Conservation (phyloP, 2,329 filamentous ascomycete species). For the Colletotrichum sp. region DNA sequence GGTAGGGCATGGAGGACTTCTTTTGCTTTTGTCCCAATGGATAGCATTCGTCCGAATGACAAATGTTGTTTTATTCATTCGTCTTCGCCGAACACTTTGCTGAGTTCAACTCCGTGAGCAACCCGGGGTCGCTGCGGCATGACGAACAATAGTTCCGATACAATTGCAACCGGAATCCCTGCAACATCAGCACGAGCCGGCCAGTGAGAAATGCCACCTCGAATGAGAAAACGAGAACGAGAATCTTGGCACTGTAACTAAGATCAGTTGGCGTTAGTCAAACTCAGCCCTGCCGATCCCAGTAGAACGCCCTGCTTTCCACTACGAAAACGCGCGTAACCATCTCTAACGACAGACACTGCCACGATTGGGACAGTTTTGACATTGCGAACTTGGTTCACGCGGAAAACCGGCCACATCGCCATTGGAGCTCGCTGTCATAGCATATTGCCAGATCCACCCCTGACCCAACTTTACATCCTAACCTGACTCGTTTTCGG, state of each 20-base stretch:
- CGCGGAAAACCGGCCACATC: neutral
- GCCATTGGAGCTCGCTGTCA: neutral
- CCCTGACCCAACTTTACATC: neutral
- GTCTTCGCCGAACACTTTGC: neutral
- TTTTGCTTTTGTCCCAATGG: too few species aligned
- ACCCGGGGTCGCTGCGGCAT: neutral
- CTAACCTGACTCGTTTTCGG: neutral
- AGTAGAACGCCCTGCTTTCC: neutral
- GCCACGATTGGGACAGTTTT: neutral
- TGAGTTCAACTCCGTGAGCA: neutral
- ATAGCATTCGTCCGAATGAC: too few species aligned
- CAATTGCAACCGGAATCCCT: neutral
- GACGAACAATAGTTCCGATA: neutral
- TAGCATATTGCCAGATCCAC: neutral
- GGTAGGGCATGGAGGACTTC: too few species aligned
- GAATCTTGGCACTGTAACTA: neutral
- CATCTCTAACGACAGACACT: neutral
- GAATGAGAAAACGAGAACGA: conserved; percentile 8
- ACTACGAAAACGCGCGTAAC: neutral
- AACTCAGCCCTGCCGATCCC: neutral
- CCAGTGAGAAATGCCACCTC: neutral
- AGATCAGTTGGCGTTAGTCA: neutral
- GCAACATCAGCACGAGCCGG: neutral
- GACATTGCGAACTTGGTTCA: neutral
- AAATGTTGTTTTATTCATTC: neutral